phyloP scores from a whole-genome alignment of 306 rosid genomes.

The Benincasa hispida region DNA sequence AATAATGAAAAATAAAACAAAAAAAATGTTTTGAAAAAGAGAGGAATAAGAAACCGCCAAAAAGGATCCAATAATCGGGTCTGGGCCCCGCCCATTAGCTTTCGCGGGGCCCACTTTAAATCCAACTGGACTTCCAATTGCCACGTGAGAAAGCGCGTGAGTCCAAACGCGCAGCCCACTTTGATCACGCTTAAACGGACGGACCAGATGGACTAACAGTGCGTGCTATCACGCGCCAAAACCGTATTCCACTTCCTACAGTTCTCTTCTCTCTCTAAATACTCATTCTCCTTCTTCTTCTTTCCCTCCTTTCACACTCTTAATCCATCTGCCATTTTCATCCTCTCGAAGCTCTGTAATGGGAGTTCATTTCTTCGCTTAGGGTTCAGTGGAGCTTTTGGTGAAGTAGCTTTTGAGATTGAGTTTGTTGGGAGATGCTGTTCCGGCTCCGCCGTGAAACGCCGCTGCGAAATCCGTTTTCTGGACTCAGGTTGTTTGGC shows the following conservation, averaged over 20 bases:
- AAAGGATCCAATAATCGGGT: background rate
- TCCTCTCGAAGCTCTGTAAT: background rate
- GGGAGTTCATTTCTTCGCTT: background rate
- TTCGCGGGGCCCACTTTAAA: background rate
- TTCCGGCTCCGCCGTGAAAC: background rate
- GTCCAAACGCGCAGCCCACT: background rate
- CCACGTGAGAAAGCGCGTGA: constrained; percentile 1
- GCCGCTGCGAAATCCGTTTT: background rate
- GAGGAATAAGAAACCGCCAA: background rate
- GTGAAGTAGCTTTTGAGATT: background rate
- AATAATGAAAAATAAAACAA: background rate
- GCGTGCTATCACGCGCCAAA: background rate
- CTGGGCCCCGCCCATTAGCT: background rate
- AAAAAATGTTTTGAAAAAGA: background rate
- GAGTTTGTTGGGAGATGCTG: background rate
- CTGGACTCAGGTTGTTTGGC: background rate
- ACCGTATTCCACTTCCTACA: background rate
- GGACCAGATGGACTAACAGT: background rate
- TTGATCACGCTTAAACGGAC: background rate
- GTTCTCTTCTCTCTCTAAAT: background rate
- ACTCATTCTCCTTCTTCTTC: background rate
- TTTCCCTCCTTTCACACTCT: background rate
- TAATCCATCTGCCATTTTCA: background rate
- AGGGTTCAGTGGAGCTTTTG: background rate
- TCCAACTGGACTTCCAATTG: background rate